These are phyloP conservation scores for Suzukiozyma palmioleophila DNA, from an alignment of 1,139 yeast genomes.

Conservation along the genomic window DNA sequence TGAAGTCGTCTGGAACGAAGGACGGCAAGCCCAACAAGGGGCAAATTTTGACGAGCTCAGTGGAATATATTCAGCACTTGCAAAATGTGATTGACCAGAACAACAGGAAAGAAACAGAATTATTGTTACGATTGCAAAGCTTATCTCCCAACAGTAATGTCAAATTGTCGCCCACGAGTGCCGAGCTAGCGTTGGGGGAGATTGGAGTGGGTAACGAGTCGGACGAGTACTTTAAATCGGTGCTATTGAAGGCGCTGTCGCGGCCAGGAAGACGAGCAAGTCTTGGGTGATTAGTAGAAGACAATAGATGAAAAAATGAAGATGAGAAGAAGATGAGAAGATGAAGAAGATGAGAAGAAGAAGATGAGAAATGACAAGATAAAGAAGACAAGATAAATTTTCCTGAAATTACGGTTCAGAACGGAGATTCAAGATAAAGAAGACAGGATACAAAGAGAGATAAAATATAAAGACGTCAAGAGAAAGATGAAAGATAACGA, in stretches of 20 bases:
- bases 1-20: constrained; percentile 62
- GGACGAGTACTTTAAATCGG: constrained; percentile 39
- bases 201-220: constrained; percentile 68
- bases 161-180: constrained; percentile 51
- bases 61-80: constrained; percentile 72
- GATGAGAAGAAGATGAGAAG: no score
- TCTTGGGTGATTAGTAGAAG: constrained; percentile 5
- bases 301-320: no score
- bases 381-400: no score
- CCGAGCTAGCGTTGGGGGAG: constrained; percentile 70
- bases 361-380: no score
- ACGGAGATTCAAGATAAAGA: no score
- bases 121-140: constrained; percentile 56
- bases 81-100: constrained; percentile 75
- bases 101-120: constrained; percentile 74
- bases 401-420: no score
- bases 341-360: no score
- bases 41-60: constrained; percentile 77
- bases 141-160: constrained; percentile 35
- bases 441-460: no score
- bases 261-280: constrained; percentile 21
- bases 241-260: constrained; percentile 30
- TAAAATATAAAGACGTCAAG: no score
- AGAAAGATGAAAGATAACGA: no score
- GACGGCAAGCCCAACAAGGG: constrained; percentile 95